These are phyloP conservation scores for Globisporangium perplexum DNA, from an alignment of 352 stramenopile genomes.

Conservation along the genomic window DNA sequence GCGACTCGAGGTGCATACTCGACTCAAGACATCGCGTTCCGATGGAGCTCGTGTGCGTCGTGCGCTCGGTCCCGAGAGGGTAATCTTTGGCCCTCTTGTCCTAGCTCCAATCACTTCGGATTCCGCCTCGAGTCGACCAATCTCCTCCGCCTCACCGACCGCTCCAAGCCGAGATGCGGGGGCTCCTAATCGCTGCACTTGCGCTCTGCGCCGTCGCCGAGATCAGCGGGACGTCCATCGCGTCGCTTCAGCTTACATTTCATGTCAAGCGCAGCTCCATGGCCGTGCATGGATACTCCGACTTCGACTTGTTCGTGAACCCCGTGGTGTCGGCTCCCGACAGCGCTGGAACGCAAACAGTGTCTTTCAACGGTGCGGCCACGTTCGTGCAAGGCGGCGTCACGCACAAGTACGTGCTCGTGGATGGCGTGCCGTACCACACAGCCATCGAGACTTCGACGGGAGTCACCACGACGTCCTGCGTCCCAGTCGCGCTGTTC, in stretches of 20 bases:
- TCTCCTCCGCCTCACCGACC: no score
- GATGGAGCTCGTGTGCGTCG: not conserved
- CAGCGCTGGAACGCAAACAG: slow-evolving; percentile 3
- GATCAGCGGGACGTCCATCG: slow-evolving; percentile 8
- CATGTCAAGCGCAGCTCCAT: slow-evolving; percentile 47
- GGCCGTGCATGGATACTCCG: slow-evolving; percentile 35
- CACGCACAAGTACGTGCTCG: slow-evolving; percentile 32
- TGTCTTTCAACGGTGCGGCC: slow-evolving; percentile 36
- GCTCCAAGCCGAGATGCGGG: not conserved
- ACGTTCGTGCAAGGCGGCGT: slow-evolving; percentile 22
- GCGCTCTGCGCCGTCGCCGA: slow-evolving; percentile 2
- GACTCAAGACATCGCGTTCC: not conserved
- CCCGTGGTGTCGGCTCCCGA: slow-evolving; percentile 17
- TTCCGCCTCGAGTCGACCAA: not conserved
- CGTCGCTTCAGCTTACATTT: slow-evolving; percentile 33
- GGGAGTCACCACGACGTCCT: slow-evolving; percentile 14
- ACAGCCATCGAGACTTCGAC: slow-evolving; percentile 14
- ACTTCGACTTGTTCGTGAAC: slow-evolving; percentile 40
- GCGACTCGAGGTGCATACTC: not conserved
- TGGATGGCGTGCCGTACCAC: slow-evolving; percentile 29
- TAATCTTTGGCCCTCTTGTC: not conserved
- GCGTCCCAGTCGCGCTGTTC: slow-evolving; percentile 18
- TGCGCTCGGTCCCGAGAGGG: not conserved
- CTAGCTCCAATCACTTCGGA: not conserved
- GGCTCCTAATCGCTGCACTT: not conserved